A percentile compares a stretch with the other conserved stretches of the same genome.
Conservation (phyloP, 768 basidiomycete genomes). For the Dacryopinax primogenitus region DNA sequence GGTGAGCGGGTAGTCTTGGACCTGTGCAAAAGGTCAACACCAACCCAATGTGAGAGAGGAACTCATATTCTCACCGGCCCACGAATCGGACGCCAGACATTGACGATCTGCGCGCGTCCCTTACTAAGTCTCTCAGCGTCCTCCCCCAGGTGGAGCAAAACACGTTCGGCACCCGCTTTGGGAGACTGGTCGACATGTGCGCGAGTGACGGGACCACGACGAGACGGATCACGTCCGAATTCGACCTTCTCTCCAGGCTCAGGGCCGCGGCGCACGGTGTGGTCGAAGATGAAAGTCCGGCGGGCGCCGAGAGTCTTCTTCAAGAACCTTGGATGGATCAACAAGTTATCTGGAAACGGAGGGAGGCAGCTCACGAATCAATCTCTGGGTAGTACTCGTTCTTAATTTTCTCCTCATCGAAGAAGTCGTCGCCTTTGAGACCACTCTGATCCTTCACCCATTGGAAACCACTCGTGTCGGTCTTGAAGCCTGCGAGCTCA, state of each 20-base stretch:
- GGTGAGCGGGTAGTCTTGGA: slow-evolving; percentile 29
- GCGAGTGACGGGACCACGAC: slow-evolving; percentile 15
- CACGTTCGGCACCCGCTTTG: slow-evolving; percentile 28
- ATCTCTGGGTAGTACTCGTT: neutral
- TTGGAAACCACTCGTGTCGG: slow-evolving; percentile 38
- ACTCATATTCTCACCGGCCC: neutral
- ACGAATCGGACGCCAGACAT: slow-evolving; percentile 36
- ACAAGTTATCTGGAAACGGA: neutral
- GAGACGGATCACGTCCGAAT: neutral
- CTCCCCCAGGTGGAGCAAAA: slow-evolving; percentile 29
- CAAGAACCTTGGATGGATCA: neutral
- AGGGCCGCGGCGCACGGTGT: slow-evolving; percentile 25
- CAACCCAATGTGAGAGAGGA: neutral
- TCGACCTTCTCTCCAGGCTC: neutral
- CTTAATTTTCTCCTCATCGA: slow-evolving; percentile 7
- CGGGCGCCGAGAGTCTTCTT: neutral
- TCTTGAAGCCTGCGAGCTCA: slow-evolving; percentile 15
- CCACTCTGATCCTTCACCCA: slow-evolving; percentile 26
- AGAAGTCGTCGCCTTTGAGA: slow-evolving; percentile 19
- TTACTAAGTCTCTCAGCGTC: slow-evolving; percentile 35
- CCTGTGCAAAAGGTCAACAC: neutral
- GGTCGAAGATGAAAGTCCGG: slow-evolving; percentile 9
- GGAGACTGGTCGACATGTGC: slow-evolving; percentile 39
- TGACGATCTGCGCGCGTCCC: slow-evolving; percentile 35
- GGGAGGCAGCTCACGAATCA: neutral